A percentile compares a stretch with the other conserved stretches of the same genome.
Evolutionary conservation across 768 basidiomycete species (phyloP).

Genomic region (Collybiopsis luxurians): DNA sequence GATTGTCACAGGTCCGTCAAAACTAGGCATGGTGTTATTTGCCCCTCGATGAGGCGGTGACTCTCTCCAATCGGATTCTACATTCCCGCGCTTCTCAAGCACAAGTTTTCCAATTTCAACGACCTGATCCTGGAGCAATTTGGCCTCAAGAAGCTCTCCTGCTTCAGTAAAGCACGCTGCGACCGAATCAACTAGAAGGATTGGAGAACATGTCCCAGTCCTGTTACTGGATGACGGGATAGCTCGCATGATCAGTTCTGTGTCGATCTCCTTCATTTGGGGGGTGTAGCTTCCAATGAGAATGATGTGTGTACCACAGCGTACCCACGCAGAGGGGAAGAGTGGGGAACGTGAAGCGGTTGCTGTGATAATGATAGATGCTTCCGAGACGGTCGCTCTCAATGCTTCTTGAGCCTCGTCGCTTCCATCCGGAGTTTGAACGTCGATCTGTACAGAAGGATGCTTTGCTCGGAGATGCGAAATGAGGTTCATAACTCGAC

Average conservation of each 20-base stretch:
- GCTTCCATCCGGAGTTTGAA: slow-evolving; percentile 6
- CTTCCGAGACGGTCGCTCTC: slow-evolving; percentile 31
- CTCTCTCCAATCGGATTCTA: slow-evolving; percentile 1
- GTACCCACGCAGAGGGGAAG: slow-evolving; percentile 65
- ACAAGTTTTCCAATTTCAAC: slow-evolving; percentile 73
- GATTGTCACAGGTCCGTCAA: slow-evolving; percentile 57
- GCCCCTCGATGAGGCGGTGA: not conserved
- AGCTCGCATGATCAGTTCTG: slow-evolving; percentile 52
- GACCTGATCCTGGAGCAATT: slow-evolving; percentile 35
- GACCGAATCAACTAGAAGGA: slow-evolving; percentile 72
- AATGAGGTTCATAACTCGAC: slow-evolving; percentile 42
- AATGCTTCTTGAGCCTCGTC: slow-evolving; percentile 15
- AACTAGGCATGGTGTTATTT: too few species aligned
- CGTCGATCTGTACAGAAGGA: slow-evolving; percentile 13
- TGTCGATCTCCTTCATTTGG: slow-evolving; percentile 75
- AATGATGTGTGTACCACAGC: slow-evolving; percentile 63
- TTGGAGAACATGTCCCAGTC: slow-evolving; percentile 12
- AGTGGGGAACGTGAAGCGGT: slow-evolving; percentile 71
- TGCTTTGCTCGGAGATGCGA: slow-evolving; percentile 15
- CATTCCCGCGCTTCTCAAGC: not conserved
- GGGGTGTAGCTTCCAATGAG: slow-evolving; percentile 83
- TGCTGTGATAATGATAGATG: slow-evolving; percentile 70
- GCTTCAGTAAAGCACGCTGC: slow-evolving; percentile 74
- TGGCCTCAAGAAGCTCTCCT: slow-evolving; percentile 73
- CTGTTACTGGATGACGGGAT: slow-evolving; percentile 9